These are phyloP conservation scores for Colletotrichum sp. DNA, from an alignment of 2,329 filamentous ascomycete genomes.

Conservation along the genomic window DNA sequence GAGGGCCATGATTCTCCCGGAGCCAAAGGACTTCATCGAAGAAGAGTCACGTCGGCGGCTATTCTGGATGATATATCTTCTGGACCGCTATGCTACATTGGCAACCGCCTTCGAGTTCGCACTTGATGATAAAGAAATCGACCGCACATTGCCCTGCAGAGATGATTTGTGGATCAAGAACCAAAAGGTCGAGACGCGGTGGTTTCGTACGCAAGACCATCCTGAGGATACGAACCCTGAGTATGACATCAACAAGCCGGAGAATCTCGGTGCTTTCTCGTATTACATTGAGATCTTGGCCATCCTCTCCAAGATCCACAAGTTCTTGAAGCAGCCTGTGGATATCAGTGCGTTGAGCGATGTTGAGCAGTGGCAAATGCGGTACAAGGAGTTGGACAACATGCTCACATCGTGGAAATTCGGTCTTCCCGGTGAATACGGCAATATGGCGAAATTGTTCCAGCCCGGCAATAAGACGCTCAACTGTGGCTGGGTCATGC, in stretches of 20 bases:
- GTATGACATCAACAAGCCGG: slow-evolving; percentile 70
- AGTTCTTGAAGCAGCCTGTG: slow-evolving; percentile 86
- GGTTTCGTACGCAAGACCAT: slow-evolving; percentile 68
- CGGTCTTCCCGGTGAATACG: slow-evolving; percentile 80
- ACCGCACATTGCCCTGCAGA: slow-evolving; percentile 83
- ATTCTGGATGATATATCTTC: slow-evolving; percentile 93
- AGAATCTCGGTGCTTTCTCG: slow-evolving; percentile 86
- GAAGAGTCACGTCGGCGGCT: slow-evolving; percentile 84
- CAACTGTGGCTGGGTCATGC: slow-evolving; percentile 87
- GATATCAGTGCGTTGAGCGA: slow-evolving; percentile 85
- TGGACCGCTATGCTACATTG: slow-evolving; percentile 90
- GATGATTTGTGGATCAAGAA: slow-evolving; percentile 88
- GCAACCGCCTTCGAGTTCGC: slow-evolving; percentile 93
- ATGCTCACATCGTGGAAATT: slow-evolving; percentile 85
- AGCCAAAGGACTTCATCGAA: slow-evolving; percentile 85
- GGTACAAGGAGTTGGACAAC: slow-evolving; percentile 84
- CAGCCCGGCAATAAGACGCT: slow-evolving; percentile 72
- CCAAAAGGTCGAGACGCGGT: slow-evolving; percentile 81
- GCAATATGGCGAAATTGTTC: slow-evolving; percentile 82
- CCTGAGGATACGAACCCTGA: slow-evolving; percentile 54
- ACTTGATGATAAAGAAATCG: slow-evolving; percentile 87
- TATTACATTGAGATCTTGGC: slow-evolving; percentile 91
- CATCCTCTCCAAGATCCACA: slow-evolving; percentile 85
- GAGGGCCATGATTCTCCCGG: slow-evolving; percentile 82
- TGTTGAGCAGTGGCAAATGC: slow-evolving; percentile 87